phyloP scores from a whole-genome alignment of 805 yeast species.

The Pichia manshurica region DNA sequence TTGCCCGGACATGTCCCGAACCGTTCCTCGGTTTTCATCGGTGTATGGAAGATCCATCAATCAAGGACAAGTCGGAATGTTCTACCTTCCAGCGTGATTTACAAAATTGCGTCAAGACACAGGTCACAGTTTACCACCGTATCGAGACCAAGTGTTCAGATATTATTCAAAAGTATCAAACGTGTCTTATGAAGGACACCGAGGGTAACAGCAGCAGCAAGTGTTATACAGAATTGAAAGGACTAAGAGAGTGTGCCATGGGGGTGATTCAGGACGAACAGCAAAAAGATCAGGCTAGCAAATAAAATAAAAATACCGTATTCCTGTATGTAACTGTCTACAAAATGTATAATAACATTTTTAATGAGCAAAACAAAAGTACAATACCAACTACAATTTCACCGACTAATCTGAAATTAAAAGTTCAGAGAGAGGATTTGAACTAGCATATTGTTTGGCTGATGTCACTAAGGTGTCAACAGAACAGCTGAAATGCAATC shows the following conservation, averaged over 20 bases:
- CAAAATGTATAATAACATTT: too few species aligned
- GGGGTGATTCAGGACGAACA: constrained; percentile 7
- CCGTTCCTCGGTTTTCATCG: constrained; percentile 67
- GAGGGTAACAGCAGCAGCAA: constrained; percentile 35
- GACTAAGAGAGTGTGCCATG: constrained; percentile 52
- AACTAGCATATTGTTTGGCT: too few species aligned
- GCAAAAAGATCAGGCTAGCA: neutral
- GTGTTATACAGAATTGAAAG: constrained; percentile 49
- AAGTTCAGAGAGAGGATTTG: too few species aligned
- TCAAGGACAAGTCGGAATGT: constrained; percentile 44
- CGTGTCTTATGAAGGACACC: constrained; percentile 49
- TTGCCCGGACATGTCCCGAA: constrained; percentile 70
- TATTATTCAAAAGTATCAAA: constrained; percentile 56
- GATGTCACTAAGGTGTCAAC: too few species aligned
- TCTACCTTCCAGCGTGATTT: constrained; percentile 49
- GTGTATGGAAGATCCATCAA: constrained; percentile 56
- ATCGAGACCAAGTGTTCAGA: constrained; percentile 59
- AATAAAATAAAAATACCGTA: neutral
- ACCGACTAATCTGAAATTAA: too few species aligned
- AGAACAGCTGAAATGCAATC: too few species aligned
- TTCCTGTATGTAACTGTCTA: too few species aligned
- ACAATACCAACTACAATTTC: neutral
- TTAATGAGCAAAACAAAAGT: neutral
- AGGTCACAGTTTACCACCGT: constrained; percentile 66
- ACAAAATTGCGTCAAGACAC: constrained; percentile 54